These are phyloP conservation scores for Teunomyces atbi DNA, from an alignment of 805 yeast species.

Conservation along the genomic window DNA sequence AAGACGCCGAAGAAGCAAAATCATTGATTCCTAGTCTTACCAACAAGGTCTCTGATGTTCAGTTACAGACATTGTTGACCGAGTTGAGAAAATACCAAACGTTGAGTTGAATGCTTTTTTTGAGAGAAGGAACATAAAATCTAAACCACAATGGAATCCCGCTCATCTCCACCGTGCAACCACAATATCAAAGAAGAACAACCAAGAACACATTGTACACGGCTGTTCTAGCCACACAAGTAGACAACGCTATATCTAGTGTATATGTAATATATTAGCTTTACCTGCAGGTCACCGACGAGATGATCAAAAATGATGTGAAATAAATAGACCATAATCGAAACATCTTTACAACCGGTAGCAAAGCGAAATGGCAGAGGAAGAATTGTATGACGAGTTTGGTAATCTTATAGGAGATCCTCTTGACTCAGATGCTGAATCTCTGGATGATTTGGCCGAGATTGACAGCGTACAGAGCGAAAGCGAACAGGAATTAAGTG, in stretches of 20 bases:
- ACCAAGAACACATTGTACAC: not conserved
- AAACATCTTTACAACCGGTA: not conserved
- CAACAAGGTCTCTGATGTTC: conserved; percentile 80
- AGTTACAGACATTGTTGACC: conserved; percentile 80
- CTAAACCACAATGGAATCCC: too few relatives aligned
- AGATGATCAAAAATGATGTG: not conserved
- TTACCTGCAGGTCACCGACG: conserved; percentile 1
- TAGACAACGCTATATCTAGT: conserved; percentile 2
- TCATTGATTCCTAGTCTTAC: conserved; percentile 86
- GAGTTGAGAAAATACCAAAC: conserved; percentile 68
- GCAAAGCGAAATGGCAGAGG: conserved; percentile 47
- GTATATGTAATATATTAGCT: not conserved
- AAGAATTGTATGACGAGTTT: conserved; percentile 75
- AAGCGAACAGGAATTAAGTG: conserved; percentile 11
- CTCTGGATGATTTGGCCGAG: conserved; percentile 12
- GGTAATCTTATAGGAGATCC: conserved; percentile 65
- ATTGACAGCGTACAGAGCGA: conserved; percentile 11
- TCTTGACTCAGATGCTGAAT: conserved; percentile 47
- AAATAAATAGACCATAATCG: not conserved
- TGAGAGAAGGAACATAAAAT: too few relatives aligned
- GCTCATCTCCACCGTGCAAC: not conserved
- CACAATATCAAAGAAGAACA: not conserved
- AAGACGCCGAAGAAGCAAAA: conserved; percentile 95
- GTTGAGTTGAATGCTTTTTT: conserved; percentile 24
- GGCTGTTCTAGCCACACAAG: not conserved